Conservation (phyloP, 306 rosid species). For the Crataegus laevigata region DNA sequence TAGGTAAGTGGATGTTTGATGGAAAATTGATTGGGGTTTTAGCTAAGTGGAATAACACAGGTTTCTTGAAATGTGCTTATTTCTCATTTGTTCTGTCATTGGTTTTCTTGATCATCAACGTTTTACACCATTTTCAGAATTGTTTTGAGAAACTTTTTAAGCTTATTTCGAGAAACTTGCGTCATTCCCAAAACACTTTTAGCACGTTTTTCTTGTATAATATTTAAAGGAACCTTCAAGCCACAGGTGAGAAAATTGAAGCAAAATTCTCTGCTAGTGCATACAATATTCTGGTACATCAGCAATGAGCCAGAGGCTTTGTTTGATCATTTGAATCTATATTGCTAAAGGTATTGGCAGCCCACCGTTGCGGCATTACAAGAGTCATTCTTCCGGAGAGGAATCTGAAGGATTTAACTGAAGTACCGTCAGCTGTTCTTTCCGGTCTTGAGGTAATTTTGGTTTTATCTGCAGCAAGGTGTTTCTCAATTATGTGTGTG, state of each 20-base stretch:
- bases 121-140: background rate
- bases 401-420: slow-evolving; percentile 88
- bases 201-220: too few relatives aligned
- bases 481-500: background rate
- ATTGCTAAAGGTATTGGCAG: slow-evolving; percentile 75
- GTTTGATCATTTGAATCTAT: slow-evolving; percentile 9
- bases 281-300: background rate
- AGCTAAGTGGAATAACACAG: too few relatives aligned
- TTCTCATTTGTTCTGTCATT: background rate
- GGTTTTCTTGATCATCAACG: too few relatives aligned
- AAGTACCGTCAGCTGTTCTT: slow-evolving; percentile 81
- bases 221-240: too few relatives aligned
- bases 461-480: background rate
- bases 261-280: background rate
- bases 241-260: background rate
- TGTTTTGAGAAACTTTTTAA: background rate
- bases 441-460: slow-evolving; percentile 65
- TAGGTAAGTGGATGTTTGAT: background rate
- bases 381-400: slow-evolving; percentile 91
- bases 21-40: background rate
- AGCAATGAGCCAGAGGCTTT: background rate
- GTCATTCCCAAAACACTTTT: background rate
- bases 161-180: background rate
- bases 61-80: background rate
- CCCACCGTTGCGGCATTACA: slow-evolving; percentile 81